Base-by-base conservation (phyloP, 345 rosid species). In the Pistacia atlantica region DNA sequence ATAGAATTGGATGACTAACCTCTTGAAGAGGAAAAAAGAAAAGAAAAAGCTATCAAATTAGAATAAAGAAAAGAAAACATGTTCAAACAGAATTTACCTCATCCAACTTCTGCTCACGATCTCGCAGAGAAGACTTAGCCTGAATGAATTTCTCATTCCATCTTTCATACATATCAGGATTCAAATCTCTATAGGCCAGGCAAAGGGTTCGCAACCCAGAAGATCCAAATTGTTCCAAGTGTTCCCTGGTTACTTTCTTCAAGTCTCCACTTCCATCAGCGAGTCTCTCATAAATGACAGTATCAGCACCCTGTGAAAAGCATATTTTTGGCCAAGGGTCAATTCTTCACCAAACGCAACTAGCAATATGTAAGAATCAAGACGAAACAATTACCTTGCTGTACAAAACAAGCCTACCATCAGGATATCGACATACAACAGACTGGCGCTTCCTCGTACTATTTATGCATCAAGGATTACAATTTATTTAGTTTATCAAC, bases 401-500 rank as follows among this genome's bases (percentile, higher is more conserved):
- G 85, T 97, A 97, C 79, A 97, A 88, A 52, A 92, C 96, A 75
- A 97, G 97, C 83, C 97, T 90, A 55, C 99, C 98, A 87, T 94
- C 90, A 62, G 98, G 91, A 85, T 88, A 91, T 77, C 98, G 94
- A 73, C 99, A 97, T 79, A 97, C 94, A 86, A 97, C 97, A 78
- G 99, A 97, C 84, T 97, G 99, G 76, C 99, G 97, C 91, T 94
- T 97, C 86, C 99, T 89, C 11, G 97, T 92, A 87, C 99, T 97
- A 86, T 83, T 84, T 73, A 68, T 75, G 67, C 80, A 87, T 64
- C 56, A 72, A 77, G 71, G 56, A 71, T 56, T 16, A 65, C 13
- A 35, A 25, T 31, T 54, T 17, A 74, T 72, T 79, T 63, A 78
- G 64, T 46, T 35, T 73, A 64, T 31, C 18, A 70, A 67, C 45